These are phyloP conservation scores for Vigna nakashimae DNA, from an alignment of 306 rosid species.

Conservation along the genomic window DNA sequence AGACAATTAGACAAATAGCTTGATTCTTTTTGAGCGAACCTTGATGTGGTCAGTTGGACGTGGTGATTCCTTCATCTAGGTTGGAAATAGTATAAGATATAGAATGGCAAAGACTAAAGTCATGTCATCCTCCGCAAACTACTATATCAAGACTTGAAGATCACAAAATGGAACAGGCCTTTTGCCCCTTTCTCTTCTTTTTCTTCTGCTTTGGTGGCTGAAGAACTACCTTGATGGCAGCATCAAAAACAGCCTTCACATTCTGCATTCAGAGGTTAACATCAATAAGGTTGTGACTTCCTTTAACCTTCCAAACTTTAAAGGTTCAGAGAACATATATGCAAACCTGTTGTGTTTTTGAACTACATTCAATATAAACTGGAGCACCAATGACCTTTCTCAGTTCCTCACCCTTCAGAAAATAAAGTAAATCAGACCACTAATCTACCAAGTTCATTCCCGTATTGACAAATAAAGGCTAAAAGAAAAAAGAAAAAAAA, in stretches of 20 bases:
- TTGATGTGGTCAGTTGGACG: slow-evolving; percentile 54
- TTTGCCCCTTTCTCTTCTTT: slow-evolving; percentile 82
- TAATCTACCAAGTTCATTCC: slow-evolving; percentile 31
- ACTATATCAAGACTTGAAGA: slow-evolving; percentile 36
- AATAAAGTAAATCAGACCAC: slow-evolving; percentile 40
- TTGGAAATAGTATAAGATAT: slow-evolving; percentile 49
- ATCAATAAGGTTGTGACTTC: slow-evolving; percentile 15
- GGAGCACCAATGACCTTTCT: slow-evolving; percentile 88
- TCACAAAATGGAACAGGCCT: slow-evolving; percentile 85
- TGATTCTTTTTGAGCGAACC: slow-evolving; percentile 50
- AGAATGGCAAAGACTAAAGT: slow-evolving; percentile 55
- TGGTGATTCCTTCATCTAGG: slow-evolving; percentile 52
- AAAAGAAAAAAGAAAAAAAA: neutral
- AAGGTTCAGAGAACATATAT: slow-evolving; percentile 39
- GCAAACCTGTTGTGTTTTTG: slow-evolving; percentile 97
- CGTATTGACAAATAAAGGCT: slow-evolving; percentile 14
- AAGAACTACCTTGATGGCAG: slow-evolving; percentile 94
- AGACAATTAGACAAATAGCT: slow-evolving; percentile 52
- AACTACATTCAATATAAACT: slow-evolving; percentile 89
- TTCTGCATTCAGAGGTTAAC: slow-evolving; percentile 60
- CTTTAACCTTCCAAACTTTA: slow-evolving; percentile 5
- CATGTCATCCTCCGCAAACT: slow-evolving; percentile 52
- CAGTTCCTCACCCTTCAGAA: slow-evolving; percentile 88
- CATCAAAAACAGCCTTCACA: slow-evolving; percentile 94
- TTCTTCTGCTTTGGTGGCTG: slow-evolving; percentile 93